These are phyloP conservation scores for Colletotrichum kahawae DNA, from an alignment of 2,329 filamentous ascomycete species.

Conservation along the genomic window DNA sequence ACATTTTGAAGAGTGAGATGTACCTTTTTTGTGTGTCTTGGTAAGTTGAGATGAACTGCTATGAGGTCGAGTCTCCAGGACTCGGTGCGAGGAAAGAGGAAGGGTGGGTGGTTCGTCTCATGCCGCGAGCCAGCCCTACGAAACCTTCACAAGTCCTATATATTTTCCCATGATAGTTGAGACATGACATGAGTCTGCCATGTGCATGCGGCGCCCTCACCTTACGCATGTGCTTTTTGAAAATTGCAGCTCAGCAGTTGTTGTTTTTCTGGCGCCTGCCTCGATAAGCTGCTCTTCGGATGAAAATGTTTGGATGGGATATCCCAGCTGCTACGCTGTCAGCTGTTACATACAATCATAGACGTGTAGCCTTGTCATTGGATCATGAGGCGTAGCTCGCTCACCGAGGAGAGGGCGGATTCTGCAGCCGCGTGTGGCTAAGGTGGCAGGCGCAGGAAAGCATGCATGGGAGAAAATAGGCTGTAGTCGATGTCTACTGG, in stretches of 20 bases:
- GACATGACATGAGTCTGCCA: not conserved
- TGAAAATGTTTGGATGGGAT: not conserved
- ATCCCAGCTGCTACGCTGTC: not conserved
- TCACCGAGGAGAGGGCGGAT: not conserved
- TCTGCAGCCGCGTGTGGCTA: not conserved
- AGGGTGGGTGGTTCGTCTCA: not conserved
- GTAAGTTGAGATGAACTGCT: not conserved
- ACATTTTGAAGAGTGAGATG: not conserved
- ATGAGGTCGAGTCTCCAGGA: not conserved
- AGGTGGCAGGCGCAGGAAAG: not conserved
- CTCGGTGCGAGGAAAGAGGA: not conserved
- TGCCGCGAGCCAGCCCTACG: not conserved
- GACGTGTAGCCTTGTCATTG: constrained; percentile 12
- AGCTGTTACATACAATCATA: not conserved
- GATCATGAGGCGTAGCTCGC: not conserved
- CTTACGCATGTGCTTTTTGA: not conserved
- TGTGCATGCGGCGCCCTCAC: not conserved
- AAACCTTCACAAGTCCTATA: not conserved
- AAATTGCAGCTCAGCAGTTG: not conserved
- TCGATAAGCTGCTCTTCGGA: not conserved
- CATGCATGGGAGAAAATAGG: not conserved
- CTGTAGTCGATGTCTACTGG: not conserved
- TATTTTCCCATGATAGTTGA: not conserved
- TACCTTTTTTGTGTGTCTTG: not conserved
- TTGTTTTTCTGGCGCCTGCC: not conserved